Base-by-base conservation (phyloP, 148 eudicot genomes). In the Cornus suecica region DNA sequence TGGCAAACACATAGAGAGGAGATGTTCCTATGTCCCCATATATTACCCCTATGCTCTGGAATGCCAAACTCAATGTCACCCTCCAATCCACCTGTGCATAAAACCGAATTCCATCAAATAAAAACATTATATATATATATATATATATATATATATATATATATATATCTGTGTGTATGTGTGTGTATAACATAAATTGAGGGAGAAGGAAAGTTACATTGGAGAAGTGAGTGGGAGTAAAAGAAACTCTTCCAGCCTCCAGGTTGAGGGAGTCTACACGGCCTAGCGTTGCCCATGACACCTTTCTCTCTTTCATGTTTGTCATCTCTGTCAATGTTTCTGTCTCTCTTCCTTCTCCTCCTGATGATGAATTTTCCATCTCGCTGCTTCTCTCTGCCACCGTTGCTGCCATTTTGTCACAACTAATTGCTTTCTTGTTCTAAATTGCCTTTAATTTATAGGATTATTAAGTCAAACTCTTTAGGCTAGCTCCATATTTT, bases 21-120 rank as follows among this genome's bases (percentile, higher is more conserved):
- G 86, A 83, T 4, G 89, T 86, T 8, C 89, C 89, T 1, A 86
- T 77, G 73, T 86, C 89, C 34, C 89, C 89, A 22, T 83, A 86
- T 52, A 86, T 77, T 3, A 86, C 83, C 41, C 89, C 89, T 4
- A 86, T 31, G 77, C 83, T 69, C 74, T 86, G 89, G 74, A 83
- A 86, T 32, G 84, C 86, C 48, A 86, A 76, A 48, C 72, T 82
- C 80, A 85, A 16, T 0, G 81, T 81, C 69, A 58, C 69, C 74
- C 13, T 66, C 54, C 54, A 48, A 48, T 48, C 54, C 1, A 48
- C 54, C 54, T 48, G 54, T 18, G n/a, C n/a, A n/a, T n/a, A n/a
- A n/a, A n/a, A n/a, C n/a, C n/a, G n/a, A 9, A 9, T 45, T 8
- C 11, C 52, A 45, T 45, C 52, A 9, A 45, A 45, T 45, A 8